Conservation (phyloP, 305 asterid genomes). For the Euphrasia arctica region DNA sequence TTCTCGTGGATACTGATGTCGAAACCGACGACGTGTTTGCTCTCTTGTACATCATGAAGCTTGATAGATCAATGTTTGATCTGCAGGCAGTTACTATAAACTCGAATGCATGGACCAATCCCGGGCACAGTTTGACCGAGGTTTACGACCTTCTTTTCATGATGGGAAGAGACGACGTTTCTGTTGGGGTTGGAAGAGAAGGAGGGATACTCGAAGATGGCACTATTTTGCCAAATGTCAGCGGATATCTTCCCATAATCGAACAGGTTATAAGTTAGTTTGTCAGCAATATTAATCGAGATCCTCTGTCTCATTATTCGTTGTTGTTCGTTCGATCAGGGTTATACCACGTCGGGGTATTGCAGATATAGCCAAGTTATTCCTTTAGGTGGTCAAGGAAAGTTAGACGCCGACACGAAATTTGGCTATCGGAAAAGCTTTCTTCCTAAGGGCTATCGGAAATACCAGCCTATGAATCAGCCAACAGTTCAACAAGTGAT, state of each 20-base stretch:
- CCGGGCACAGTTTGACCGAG: constrained; percentile 83
- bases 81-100: constrained; percentile 82
- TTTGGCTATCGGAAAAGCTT: constrained; percentile 66
- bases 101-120: constrained; percentile 70
- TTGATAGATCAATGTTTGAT: constrained; percentile 60
- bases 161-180: constrained; percentile 90
- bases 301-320: neutral
- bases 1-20: constrained; percentile 80
- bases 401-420: constrained; percentile 63
- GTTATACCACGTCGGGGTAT: constrained; percentile 64
- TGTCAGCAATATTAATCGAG: constrained; percentile 14
- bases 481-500: constrained; percentile 23
- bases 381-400: constrained; percentile 72
- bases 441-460: constrained; percentile 83
- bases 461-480: constrained; percentile 67
- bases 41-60: constrained; percentile 76
- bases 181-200: constrained; percentile 91
- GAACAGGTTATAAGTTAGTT: constrained; percentile 48
- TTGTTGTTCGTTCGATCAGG: constrained; percentile 36
- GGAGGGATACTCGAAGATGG: constrained; percentile 79
- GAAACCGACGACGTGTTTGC: constrained; percentile 91
- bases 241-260: constrained; percentile 88
- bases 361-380: constrained; percentile 88
- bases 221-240: constrained; percentile 58
- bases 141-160: constrained; percentile 78